Conservation (phyloP, 192 early-diverging fungal genomes). For the Podila horticola region DNA sequence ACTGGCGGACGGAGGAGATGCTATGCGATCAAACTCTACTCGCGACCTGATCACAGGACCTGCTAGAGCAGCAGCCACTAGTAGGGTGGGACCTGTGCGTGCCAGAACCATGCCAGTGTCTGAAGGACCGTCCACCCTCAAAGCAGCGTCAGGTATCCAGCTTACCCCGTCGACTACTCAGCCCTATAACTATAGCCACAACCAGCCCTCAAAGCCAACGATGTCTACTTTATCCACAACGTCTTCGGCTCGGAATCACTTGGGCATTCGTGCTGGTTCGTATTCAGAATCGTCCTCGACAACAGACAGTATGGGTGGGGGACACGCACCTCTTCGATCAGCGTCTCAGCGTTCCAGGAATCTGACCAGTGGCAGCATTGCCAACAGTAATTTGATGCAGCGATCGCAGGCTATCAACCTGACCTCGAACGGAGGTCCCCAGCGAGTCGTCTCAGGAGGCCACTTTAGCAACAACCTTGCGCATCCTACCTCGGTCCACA, state of each 20-base stretch:
- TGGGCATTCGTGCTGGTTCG: neutral
- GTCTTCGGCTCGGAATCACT: neutral
- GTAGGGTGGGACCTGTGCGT: constrained; percentile 41
- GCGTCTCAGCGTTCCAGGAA: constrained; percentile 24
- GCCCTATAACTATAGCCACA: constrained; percentile 13
- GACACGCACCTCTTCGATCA: constrained; percentile 12
- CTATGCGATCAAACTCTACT: constrained; percentile 20
- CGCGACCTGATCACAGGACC: constrained; percentile 19
- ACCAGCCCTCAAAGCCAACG: constrained; percentile 4
- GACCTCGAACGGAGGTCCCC: constrained; percentile 36
- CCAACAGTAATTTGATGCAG: constrained; percentile 16
- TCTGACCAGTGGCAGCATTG: constrained; percentile 17
- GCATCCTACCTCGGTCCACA: too few species aligned
- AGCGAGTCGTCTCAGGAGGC: constrained; percentile 22
- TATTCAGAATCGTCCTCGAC: neutral
- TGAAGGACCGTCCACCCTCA: constrained; percentile 25
- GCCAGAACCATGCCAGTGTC: constrained; percentile 22
- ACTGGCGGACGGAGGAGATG: constrained; percentile 22
- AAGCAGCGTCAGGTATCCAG: neutral
- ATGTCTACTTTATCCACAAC: neutral
- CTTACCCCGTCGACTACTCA: constrained; percentile 5
- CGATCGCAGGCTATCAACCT: constrained; percentile 38
- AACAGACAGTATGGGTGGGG: neutral
- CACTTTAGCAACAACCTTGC: constrained; percentile 1
- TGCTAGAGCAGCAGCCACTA: constrained; percentile 17